These are phyloP conservation scores for Iberis amara DNA, from an alignment of 441 rosid genomes.

Conservation along the genomic window DNA sequence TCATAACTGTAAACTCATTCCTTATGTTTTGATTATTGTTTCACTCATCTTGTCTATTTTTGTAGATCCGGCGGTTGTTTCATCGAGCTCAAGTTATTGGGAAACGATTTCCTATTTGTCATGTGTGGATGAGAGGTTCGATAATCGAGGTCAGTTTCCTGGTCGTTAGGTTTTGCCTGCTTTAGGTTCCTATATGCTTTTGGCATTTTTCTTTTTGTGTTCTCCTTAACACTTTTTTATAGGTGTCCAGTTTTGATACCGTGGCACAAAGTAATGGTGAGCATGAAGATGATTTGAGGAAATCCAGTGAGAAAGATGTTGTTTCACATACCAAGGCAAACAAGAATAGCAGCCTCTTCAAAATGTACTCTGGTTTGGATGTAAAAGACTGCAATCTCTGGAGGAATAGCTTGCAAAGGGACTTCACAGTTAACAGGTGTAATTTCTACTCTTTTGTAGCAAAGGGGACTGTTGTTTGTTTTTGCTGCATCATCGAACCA, in stretches of 20 bases:
- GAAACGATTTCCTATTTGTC: conserved; percentile 76
- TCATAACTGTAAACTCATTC: not conserved
- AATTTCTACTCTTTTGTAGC: conserved; percentile 8
- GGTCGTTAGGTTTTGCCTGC: not conserved
- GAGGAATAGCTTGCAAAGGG: conserved; percentile 75
- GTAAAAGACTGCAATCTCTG: conserved; percentile 56
- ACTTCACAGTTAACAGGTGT: conserved; percentile 89
- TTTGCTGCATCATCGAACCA: not conserved
- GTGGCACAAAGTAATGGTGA: conserved; percentile 33
- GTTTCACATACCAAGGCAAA: conserved; percentile 32
- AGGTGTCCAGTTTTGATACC: conserved; percentile 93
- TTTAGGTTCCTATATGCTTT: not conserved
- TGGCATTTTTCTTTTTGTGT: conserved; percentile 1
- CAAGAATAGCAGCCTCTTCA: conserved; percentile 32
- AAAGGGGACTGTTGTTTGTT: not conserved
- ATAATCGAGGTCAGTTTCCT: conserved; percentile 60
- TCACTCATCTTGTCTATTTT: conserved; percentile 12
- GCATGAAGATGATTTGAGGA: conserved; percentile 20
- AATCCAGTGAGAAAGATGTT: conserved; percentile 4
- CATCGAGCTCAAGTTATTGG: conserved; percentile 54
- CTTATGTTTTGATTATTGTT: conserved; percentile 15
- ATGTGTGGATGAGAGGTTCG: conserved; percentile 51
- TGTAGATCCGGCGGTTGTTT: conserved; percentile 55
- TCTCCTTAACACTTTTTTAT: conserved; percentile 14
- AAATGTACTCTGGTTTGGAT: conserved; percentile 37